Conservation (phyloP, 192 early-diverging fungal genomes). For the Cetraspora pellucida region DNA sequence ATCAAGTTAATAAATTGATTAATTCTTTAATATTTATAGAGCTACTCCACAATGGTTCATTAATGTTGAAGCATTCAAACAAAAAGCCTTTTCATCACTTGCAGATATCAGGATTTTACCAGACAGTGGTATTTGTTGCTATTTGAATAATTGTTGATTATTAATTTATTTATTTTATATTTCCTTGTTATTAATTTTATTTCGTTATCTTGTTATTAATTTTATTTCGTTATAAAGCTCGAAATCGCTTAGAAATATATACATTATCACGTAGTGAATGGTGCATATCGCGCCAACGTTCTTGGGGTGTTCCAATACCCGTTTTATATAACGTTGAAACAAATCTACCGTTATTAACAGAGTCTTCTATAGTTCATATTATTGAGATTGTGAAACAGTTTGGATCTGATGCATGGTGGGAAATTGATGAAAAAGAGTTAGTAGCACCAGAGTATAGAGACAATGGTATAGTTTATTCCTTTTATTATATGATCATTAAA, state of each 20-base stretch:
- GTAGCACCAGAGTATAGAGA: constrained; percentile 60
- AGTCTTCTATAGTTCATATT: constrained; percentile 66
- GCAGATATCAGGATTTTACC: constrained; percentile 62
- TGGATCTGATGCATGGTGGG: constrained; percentile 78
- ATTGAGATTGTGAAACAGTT: constrained; percentile 56
- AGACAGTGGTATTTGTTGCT: constrained; percentile 43
- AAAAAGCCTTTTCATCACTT: constrained; percentile 60
- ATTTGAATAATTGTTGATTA: neutral
- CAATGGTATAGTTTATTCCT: constrained; percentile 45
- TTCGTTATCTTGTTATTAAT: neutral
- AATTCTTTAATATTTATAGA: constrained; percentile 35
- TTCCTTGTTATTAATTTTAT: neutral
- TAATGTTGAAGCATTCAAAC: constrained; percentile 64
- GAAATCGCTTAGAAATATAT: constrained; percentile 64
- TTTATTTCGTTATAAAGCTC: constrained; percentile 17
- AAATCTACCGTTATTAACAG: constrained; percentile 66
- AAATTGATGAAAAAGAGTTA: constrained; percentile 57
- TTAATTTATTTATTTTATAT: neutral
- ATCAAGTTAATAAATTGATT: neutral
- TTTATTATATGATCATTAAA: neutral
- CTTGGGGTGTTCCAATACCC: constrained; percentile 84
- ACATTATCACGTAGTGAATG: constrained; percentile 72
- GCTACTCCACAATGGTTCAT: constrained; percentile 88
- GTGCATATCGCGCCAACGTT: constrained; percentile 82
- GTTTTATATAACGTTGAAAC: constrained; percentile 67